phyloP scores from a whole-genome alignment of 1,284 basidiomycete genomes.

The Ceratobasidium sp. region DNA sequence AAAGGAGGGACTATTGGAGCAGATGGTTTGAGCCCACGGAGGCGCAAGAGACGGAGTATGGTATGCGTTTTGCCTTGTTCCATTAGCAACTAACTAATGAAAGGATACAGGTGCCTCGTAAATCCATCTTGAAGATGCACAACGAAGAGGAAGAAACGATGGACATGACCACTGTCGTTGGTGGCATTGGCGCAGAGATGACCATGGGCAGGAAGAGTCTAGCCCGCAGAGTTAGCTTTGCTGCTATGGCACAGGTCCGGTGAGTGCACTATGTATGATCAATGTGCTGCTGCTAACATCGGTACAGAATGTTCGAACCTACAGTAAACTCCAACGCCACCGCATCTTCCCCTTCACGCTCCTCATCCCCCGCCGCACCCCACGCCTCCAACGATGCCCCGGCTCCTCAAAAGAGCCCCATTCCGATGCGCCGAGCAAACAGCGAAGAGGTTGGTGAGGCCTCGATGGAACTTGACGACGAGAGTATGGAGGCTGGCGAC shows the following conservation, averaged over 20 bases:
- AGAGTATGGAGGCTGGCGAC: slow-evolving; percentile 29
- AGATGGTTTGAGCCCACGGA: slow-evolving; percentile 36
- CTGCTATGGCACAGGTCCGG: slow-evolving; percentile 46
- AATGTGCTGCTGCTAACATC: background rate
- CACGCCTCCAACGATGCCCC: slow-evolving; percentile 17
- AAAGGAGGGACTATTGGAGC: slow-evolving; percentile 20
- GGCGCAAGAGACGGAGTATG: slow-evolving; percentile 38
- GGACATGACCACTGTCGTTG: slow-evolving; percentile 38
- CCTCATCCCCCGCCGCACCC: slow-evolving; percentile 24
- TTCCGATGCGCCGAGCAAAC: slow-evolving; percentile 37
- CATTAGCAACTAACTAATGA: slow-evolving; percentile 1
- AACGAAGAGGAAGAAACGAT: slow-evolving; percentile 35
- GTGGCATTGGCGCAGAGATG: slow-evolving; percentile 27
- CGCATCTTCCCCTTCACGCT: slow-evolving; percentile 21
- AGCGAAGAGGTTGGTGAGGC: slow-evolving; percentile 40
- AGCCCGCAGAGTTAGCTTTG: slow-evolving; percentile 45
- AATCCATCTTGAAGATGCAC: slow-evolving; percentile 46
- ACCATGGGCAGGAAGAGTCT: slow-evolving; percentile 42
- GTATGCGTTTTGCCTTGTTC: background rate
- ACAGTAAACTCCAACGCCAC: slow-evolving; percentile 35
- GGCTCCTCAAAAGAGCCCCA: slow-evolving; percentile 11
- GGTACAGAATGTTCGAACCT: slow-evolving; percentile 24
- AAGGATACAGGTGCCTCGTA: slow-evolving; percentile 44
- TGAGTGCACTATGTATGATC: slow-evolving; percentile 16
- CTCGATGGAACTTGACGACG: slow-evolving; percentile 39